A percentile compares a stretch with the other conserved stretches of the same genome.
Conservation (phyloP, 2,329 filamentous ascomycete genomes). For the Penicillium sp. region DNA sequence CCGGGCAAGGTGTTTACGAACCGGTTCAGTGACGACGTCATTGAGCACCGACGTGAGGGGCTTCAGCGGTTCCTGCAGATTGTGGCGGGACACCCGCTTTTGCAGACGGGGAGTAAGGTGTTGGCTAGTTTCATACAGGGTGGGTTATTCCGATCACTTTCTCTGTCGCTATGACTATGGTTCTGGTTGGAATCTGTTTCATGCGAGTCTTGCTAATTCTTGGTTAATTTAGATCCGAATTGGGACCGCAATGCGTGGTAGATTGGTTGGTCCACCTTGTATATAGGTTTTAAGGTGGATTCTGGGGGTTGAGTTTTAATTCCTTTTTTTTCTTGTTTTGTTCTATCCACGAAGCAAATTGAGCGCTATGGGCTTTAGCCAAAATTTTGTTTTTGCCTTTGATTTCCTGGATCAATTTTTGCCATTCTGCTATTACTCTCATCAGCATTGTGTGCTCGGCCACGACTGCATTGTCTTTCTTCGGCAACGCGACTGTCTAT, state of each 20-base stretch:
- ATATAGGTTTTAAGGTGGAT: neutral
- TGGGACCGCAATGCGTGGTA: constrained; percentile 92
- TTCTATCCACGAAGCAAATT: neutral
- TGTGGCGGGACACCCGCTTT: constrained; percentile 89
- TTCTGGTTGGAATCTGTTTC: neutral
- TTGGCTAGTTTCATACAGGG: constrained; percentile 95
- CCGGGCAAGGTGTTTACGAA: constrained; percentile 98
- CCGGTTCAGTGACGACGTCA: constrained; percentile 96
- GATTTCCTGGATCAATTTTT: neutral
- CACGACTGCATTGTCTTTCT: constrained; percentile 2
- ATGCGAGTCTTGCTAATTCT: constrained; percentile 11
- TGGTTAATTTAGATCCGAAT: constrained; percentile 46
- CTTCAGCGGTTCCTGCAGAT: constrained; percentile 96
- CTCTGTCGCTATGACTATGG: neutral
- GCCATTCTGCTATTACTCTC: neutral
- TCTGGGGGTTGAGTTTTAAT: neutral
- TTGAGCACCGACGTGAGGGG: constrained; percentile 87
- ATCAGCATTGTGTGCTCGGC: neutral
- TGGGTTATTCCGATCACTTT: constrained; percentile 44
- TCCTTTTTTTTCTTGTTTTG: neutral
- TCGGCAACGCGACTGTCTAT: neutral
- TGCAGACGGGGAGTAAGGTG: constrained; percentile 98
- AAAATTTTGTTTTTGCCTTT: neutral
- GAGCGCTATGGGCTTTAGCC: constrained; percentile 4
- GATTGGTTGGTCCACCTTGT: constrained; percentile 4